A percentile compares a stretch with the other conserved stretches of the same genome.
These are phyloP conservation scores for Hibiscus syriacus DNA, from an alignment of 345 rosid species.

Conservation along the genomic window DNA sequence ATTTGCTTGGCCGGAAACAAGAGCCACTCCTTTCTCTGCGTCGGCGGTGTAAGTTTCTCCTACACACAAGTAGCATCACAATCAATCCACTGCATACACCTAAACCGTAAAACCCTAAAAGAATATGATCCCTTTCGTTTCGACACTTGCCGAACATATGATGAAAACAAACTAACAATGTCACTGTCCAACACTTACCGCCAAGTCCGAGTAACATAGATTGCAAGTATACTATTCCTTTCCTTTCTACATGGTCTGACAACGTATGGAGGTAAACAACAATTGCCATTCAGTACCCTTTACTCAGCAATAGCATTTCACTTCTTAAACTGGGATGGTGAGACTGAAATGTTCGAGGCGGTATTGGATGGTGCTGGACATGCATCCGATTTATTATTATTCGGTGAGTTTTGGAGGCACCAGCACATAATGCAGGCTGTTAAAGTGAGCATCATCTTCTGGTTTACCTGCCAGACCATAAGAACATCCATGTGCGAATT, in stretches of 20 bases:
- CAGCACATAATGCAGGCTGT: constrained; percentile 93
- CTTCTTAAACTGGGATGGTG: constrained; percentile 43
- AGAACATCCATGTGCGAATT: neutral
- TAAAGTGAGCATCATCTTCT: constrained; percentile 80
- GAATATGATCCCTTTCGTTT: no score
- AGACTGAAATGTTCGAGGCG: no score
- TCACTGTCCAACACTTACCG: neutral
- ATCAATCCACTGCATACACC: no score
- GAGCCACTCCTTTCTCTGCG: neutral
- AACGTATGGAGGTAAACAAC: neutral
- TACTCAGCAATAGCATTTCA: constrained; percentile 19
- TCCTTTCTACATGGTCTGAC: neutral
- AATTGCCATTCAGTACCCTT: neutral
- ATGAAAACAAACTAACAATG: neutral
- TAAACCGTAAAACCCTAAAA: no score
- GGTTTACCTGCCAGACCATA: constrained; percentile 63
- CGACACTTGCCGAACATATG: neutral
- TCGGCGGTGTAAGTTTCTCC: constrained; percentile 1
- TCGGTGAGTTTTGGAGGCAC: constrained; percentile 55
- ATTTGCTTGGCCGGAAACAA: no score
- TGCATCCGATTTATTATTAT: constrained; percentile 38
- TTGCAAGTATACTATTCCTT: neutral
- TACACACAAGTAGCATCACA: neutral
- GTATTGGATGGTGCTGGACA: constrained; percentile 72
- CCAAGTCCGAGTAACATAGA: neutral